These are phyloP conservation scores for Hysterium pulicare DNA, from an alignment of 2,329 filamentous ascomycete genomes.

Conservation along the genomic window DNA sequence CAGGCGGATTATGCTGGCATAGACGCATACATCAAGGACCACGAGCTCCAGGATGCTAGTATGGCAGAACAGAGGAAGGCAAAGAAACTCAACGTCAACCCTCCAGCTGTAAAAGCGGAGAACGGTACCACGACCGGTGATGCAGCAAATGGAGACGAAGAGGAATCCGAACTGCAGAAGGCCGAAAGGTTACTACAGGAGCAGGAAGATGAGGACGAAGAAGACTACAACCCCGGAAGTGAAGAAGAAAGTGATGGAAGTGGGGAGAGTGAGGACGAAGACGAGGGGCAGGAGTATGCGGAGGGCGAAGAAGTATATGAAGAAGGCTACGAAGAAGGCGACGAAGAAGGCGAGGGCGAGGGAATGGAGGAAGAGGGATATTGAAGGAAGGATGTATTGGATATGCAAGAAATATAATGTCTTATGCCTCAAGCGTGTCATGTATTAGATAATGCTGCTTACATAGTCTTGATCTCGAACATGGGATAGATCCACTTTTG, in stretches of 20 bases:
- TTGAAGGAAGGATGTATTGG: conserved; percentile 7
- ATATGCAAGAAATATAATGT: too few relatives aligned
- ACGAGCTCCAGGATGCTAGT: conserved; percentile 61
- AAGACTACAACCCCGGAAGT: conserved; percentile 41
- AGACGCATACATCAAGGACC: conserved; percentile 59
- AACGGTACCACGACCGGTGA: conserved; percentile 18
- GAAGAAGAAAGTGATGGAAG: conserved; percentile 41
- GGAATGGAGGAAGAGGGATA: conserved; percentile 21
- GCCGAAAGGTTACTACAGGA: conserved; percentile 34
- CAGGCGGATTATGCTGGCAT: conserved; percentile 62
- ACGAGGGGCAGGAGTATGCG: conserved; percentile 12
- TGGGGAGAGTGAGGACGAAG: conserved; percentile 34
- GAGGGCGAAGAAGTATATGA: conserved; percentile 22
- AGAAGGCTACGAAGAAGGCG: conserved; percentile 27
- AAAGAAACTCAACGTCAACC: conserved; percentile 56
- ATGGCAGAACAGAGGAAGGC: conserved; percentile 59
- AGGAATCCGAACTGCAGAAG: conserved; percentile 38
- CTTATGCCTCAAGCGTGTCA: conserved; percentile 13
- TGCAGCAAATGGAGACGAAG: conserved; percentile 26
- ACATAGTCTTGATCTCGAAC: too few relatives aligned
- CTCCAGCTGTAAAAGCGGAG: conserved; percentile 22
- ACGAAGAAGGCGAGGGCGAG: conserved; percentile 26
- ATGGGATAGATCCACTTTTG: too few relatives aligned
- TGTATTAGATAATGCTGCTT: too few relatives aligned
- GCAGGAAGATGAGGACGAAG: conserved; percentile 37